Conservation (phyloP, 2,329 filamentous ascomycete genomes). For the Neonectria punicea region DNA sequence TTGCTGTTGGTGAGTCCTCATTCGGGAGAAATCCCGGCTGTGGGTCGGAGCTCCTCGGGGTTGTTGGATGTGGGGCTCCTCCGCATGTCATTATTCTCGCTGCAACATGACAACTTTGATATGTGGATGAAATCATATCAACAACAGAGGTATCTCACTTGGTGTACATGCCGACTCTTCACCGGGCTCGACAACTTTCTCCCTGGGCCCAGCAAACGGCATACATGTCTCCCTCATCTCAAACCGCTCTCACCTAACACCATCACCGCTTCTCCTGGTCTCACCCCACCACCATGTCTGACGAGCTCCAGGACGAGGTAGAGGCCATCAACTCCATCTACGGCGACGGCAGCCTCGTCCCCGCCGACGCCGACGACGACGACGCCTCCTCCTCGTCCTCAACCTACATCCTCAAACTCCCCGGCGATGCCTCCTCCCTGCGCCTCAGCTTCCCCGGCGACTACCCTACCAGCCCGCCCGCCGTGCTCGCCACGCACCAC, state of each 20-base stretch:
- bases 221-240: neutral
- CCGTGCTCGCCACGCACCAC: constrained; percentile 82
- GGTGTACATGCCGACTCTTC: neutral
- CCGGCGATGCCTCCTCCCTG: constrained; percentile 68
- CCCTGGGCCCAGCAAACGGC: neutral
- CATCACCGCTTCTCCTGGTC: neutral
- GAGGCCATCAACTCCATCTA: constrained; percentile 89
- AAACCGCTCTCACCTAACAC: neutral
- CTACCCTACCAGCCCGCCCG: constrained; percentile 81
- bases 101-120: constrained; percentile 19
- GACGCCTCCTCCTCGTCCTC: constrained; percentile 30
- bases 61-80: constrained; percentile 36
- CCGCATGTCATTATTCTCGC: constrained; percentile 24
- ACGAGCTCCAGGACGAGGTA: constrained; percentile 76
- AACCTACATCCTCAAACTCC: constrained; percentile 73
- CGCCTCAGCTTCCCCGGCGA: constrained; percentile 74
- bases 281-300: constrained; percentile 56
- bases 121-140: constrained; percentile 8
- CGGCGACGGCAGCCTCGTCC: constrained; percentile 70
- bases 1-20: neutral
- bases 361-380: constrained; percentile 48
- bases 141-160: neutral
- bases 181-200: constrained; percentile 17
- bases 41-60: constrained; percentile 22
- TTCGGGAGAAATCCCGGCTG: constrained; percentile 16